Evolutionary conservation across 208 protist species (phyloP).

Genomic region (Crithidia bombi): DNA sequence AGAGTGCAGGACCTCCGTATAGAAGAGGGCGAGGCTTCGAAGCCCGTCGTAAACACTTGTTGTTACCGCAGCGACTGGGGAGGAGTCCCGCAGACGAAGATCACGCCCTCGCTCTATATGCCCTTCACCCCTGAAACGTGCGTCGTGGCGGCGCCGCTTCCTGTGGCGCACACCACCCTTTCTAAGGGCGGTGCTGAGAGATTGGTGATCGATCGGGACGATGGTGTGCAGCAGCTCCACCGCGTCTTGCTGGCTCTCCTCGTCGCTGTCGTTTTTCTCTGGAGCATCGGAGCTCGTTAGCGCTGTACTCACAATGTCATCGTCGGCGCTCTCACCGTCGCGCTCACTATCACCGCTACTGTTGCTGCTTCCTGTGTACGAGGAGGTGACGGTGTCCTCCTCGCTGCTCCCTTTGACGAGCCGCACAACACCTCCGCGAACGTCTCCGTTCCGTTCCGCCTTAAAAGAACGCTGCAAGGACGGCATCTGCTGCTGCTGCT

Average conservation of each 20-base stretch:
- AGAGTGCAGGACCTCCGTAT: conserved; percentile 10
- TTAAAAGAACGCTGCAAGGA: neutral
- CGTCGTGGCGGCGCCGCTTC: neutral
- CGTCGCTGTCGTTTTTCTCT: neutral
- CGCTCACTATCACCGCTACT: neutral
- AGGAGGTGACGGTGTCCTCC: neutral
- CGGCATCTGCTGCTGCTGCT: neutral
- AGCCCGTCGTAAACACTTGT: conserved; percentile 17
- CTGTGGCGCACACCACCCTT: neutral
- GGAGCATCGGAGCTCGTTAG: neutral
- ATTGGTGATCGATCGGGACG: neutral
- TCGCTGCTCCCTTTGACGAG: neutral
- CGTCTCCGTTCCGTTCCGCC: neutral
- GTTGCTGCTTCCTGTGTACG: neutral
- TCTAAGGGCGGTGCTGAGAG: neutral
- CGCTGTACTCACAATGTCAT: neutral
- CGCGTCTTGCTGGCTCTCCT: conserved; percentile 1
- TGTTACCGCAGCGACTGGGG: neutral
- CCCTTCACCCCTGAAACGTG: neutral
- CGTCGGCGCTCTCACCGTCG: neutral
- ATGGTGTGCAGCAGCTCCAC: conserved; percentile 13
- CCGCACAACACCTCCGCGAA: neutral
- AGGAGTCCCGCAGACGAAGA: neutral
- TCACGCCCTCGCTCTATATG: neutral
- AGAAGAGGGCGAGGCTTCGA: conserved; percentile 18